Percentiles rank a stretch among this genome's conserved stretches.
Conservation (phyloP, 768 basidiomycete genomes). For the Zangia roseola region DNA sequence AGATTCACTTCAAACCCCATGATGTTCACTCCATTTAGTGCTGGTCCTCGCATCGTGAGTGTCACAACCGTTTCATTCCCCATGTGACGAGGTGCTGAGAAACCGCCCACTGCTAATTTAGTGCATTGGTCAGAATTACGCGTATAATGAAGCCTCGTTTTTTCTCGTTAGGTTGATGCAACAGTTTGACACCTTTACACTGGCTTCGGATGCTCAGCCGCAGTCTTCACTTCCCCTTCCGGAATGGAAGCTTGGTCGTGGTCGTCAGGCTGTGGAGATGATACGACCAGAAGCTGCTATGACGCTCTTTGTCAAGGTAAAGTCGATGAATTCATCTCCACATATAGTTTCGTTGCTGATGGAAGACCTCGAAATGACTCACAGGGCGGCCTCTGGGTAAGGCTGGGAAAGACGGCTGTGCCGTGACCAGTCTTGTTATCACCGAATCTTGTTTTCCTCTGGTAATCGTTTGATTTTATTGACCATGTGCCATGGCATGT, state of each 20-base stretch:
- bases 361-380: background rate
- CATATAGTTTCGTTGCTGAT: constrained; percentile 5
- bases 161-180: constrained; percentile 69
- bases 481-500: too few species aligned
- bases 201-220: constrained; percentile 63
- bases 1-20: constrained; percentile 56
- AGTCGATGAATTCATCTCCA: constrained; percentile 18
- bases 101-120: constrained; percentile 27
- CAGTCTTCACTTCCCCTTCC: constrained; percentile 57
- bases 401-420: constrained; percentile 34
- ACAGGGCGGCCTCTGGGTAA: constrained; percentile 62
- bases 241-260: constrained; percentile 46
- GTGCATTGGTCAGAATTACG: constrained; percentile 75
- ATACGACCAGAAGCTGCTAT: constrained; percentile 63
- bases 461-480: too few species aligned
- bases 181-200: constrained; percentile 55
- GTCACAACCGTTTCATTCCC: background rate
- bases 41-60: constrained; percentile 57
- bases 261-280: constrained; percentile 54
- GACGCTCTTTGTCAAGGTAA: constrained; percentile 66
- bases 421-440: constrained; percentile 9
- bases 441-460: too few species aligned
- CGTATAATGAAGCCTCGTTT: constrained; percentile 74
- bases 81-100: constrained; percentile 12
- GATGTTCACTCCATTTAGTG: constrained; percentile 75